These are phyloP conservation scores for Candida tibetensis DNA, from an alignment of 805 yeast genomes.

Conservation along the genomic window DNA sequence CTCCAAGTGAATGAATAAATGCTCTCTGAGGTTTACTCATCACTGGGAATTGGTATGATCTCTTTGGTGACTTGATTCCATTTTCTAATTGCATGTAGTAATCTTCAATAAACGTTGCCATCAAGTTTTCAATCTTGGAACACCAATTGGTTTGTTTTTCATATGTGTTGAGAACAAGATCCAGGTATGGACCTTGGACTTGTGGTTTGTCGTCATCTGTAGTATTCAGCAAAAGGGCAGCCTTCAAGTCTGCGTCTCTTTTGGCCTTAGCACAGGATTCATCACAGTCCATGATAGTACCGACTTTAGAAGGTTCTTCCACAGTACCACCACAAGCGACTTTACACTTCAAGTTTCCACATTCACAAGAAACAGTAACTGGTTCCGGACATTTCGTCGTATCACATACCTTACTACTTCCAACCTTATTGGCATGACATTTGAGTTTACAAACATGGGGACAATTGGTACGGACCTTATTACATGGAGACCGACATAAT, in stretches of 20 bases:
- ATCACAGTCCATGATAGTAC: constrained; percentile 56
- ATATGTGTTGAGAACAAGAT: constrained; percentile 46
- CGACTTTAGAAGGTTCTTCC: constrained; percentile 28
- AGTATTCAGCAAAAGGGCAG: constrained; percentile 48
- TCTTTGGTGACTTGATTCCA: constrained; percentile 18
- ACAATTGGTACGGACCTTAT: constrained; percentile 50
- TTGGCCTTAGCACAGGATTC: constrained; percentile 61
- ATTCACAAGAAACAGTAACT: constrained; percentile 55
- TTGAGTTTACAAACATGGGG: constrained; percentile 61
- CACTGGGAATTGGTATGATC: constrained; percentile 62
- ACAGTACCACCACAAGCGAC: constrained; percentile 59
- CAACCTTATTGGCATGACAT: constrained; percentile 57
- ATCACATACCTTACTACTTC: constrained; percentile 45
- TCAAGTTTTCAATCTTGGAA: constrained; percentile 51
- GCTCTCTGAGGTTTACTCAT: constrained; percentile 68
- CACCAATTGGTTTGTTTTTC: constrained; percentile 68
- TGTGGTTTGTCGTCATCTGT: constrained; percentile 9
- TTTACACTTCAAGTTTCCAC: constrained; percentile 53
- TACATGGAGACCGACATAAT: constrained; percentile 60
- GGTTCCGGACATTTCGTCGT: constrained; percentile 47
- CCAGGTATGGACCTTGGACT: constrained; percentile 41
- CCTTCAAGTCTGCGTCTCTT: constrained; percentile 60
- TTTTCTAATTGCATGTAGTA: constrained; percentile 20
- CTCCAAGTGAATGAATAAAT: constrained; percentile 69
- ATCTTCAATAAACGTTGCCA: constrained; percentile 48